Evolutionary conservation across 1,139 yeast genomes (phyloP).

Genomic region (Hemisphaericaspora xylofermentans): DNA sequence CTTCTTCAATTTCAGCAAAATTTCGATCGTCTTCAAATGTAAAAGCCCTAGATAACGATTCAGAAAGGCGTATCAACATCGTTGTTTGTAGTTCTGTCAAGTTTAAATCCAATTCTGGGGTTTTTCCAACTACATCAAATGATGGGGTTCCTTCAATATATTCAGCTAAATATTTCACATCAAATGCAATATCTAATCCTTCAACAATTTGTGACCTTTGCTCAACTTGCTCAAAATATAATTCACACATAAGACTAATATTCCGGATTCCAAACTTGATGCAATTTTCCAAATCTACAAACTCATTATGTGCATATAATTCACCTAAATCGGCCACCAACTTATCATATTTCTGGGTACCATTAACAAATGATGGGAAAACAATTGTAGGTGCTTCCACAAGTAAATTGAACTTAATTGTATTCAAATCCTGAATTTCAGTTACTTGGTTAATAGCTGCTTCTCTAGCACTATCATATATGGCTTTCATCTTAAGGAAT

Average conservation of each 20-base stretch:
- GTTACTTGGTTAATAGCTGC: slow-evolving; percentile 72
- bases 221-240: slow-evolving; percentile 45
- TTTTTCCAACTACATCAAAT: slow-evolving; percentile 54
- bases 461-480: slow-evolving; percentile 85
- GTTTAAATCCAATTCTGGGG: slow-evolving; percentile 65
- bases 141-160: slow-evolving; percentile 45
- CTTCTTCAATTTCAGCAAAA: slow-evolving; percentile 60
- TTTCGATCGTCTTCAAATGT: slow-evolving; percentile 33
- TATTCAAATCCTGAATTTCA: slow-evolving; percentile 54
- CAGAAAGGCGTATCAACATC: slow-evolving; percentile 55
- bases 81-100: slow-evolving; percentile 78
- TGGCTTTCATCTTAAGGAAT: slow-evolving; percentile 80
- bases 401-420: slow-evolving; percentile 68
- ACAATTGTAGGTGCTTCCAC: slow-evolving; percentile 81
- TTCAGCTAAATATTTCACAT: slow-evolving; percentile 55
- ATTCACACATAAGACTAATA: slow-evolving; percentile 60
- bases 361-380: slow-evolving; percentile 58
- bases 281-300: slow-evolving; percentile 14
- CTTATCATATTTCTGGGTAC: slow-evolving; percentile 46
- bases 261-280: slow-evolving; percentile 69
- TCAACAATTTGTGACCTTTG: slow-evolving; percentile 70
- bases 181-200: slow-evolving; percentile 63
- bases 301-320: slow-evolving; percentile 65
- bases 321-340: slow-evolving; percentile 82
- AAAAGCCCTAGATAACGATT: slow-evolving; percentile 59